Base-by-base conservation (phyloP, 2,329 filamentous ascomycete genomes). In the Xylariales sp. region DNA sequence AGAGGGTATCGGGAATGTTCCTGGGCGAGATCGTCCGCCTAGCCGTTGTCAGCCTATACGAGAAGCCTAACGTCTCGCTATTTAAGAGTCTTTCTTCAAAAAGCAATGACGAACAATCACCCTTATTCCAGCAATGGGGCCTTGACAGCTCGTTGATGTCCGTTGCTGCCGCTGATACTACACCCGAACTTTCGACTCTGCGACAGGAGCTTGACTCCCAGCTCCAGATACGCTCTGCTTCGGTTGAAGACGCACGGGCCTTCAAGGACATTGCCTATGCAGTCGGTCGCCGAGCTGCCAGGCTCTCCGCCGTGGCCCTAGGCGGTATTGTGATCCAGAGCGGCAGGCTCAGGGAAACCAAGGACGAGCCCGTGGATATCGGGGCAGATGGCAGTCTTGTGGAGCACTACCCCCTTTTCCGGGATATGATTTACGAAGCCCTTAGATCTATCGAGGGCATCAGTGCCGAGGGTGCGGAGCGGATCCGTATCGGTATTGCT, bases 1-100 rank as follows among this genome's bases (percentile, higher is more conserved):
- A 99, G 86, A 92, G 95, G 55, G 91, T 99, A 16, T 97, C 94
- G 0, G 96, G 96, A 79, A 98, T 99, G 95, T 99, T 98, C 83
- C 81, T 99, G 56, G 96, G 96, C 62, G 96, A 99, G 80, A 94
- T 98, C 70, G 86, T 97, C 63, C 91, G 96, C 62, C 86, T 93
- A 52, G 90, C 90, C 16, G 83, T 97, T 28, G 79, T 96, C 58
- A 85, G 89, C 65, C 86, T 97, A 78, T 83, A 94, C 75, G 86
- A 91, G 74, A 86, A 93, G 73, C 84, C 89, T 34, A 79, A 85
- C 0, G 82, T 91, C 6, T 85, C 89, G 2, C 86, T 97, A 43
- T 97, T 97, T 86, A 87, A 86, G 74, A 92, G 94, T 74, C 86
- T 87, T 64, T 90, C 92, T 81, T 91, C 91, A 30, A 89, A 87